phyloP scores from a whole-genome alignment of 768 basidiomycete species.

The Collybiopsis luxurians region DNA sequence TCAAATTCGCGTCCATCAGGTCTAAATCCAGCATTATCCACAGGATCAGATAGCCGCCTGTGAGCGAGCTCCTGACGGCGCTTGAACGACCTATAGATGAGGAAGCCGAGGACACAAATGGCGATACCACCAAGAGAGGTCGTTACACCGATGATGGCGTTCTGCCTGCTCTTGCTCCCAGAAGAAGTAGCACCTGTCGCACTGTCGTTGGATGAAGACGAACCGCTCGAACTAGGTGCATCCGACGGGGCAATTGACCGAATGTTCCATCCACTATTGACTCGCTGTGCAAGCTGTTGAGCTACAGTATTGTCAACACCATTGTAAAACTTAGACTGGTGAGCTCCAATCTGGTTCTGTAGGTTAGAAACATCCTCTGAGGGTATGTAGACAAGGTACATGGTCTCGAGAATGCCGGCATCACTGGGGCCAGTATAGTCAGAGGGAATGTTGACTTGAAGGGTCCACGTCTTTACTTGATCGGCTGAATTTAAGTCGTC shows the following conservation, averaged over 20 bases:
- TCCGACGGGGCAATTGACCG: slow-evolving; percentile 40
- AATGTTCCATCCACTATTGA: slow-evolving; percentile 68
- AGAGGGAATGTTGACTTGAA: slow-evolving; percentile 30
- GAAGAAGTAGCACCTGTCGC: slow-evolving; percentile 26
- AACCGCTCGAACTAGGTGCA: slow-evolving; percentile 15
- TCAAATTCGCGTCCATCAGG: slow-evolving; percentile 76
- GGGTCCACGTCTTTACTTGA: slow-evolving; percentile 32
- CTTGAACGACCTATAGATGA: slow-evolving; percentile 68
- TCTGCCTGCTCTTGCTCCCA: slow-evolving; percentile 55
- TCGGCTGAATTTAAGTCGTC: slow-evolving; percentile 16
- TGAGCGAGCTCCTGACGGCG: slow-evolving; percentile 69
- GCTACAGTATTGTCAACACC: slow-evolving; percentile 42
- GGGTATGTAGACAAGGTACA: slow-evolving; percentile 54
- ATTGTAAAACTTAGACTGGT: slow-evolving; percentile 30
- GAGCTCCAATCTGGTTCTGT: slow-evolving; percentile 42
- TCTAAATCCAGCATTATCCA: slow-evolving; percentile 38
- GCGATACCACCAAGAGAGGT: slow-evolving; percentile 78
- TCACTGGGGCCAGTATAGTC: slow-evolving; percentile 38
- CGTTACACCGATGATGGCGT: slow-evolving; percentile 92
- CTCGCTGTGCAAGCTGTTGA: slow-evolving; percentile 56
- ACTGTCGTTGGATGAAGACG: slow-evolving; percentile 17
- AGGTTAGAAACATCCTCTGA: slow-evolving; percentile 38
- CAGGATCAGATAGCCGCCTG: slow-evolving; percentile 62
- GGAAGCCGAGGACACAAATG: slow-evolving; percentile 66
- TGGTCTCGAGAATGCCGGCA: slow-evolving; percentile 39